Evolutionary conservation across 2,329 filamentous ascomycete genomes (phyloP).

Genomic region (Chaetothyriales sp.): DNA sequence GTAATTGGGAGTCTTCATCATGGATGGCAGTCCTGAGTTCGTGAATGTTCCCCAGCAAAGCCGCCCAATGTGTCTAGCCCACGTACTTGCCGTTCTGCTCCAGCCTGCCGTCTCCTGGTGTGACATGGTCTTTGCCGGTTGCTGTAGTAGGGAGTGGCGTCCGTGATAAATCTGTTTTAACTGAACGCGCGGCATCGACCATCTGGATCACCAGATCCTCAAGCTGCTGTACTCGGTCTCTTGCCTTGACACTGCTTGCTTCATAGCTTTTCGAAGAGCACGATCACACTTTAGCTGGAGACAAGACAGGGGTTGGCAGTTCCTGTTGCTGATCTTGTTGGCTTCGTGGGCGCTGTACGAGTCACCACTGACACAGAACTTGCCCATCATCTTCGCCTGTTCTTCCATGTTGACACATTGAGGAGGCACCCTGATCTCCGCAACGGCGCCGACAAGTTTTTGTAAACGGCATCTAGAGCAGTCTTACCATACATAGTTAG

Average conservation of each 20-base stretch:
- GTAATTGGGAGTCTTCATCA: not conserved
- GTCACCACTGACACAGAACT: conserved; percentile 48
- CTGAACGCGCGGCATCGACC: conserved; percentile 5
- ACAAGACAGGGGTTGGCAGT: conserved; percentile 64
- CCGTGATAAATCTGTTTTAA: too few species aligned
- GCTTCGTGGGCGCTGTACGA: conserved; percentile 63
- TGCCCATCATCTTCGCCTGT: conserved; percentile 3
- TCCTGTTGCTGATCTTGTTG: conserved; percentile 61
- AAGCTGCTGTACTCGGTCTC: conserved; percentile 14
- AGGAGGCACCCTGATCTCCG: too few species aligned
- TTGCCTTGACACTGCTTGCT: conserved; percentile 11
- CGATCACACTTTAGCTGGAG: conserved; percentile 29
- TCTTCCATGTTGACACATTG: too few species aligned
- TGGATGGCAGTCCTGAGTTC: conserved; percentile 13
- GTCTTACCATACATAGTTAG: too few species aligned
- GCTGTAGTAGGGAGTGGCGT: not conserved
- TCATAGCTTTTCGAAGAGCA: conserved; percentile 39
- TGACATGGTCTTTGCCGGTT: not conserved
- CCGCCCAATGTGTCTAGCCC: conserved; percentile 31
- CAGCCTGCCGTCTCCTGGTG: not conserved
- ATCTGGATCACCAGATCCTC: conserved; percentile 17
- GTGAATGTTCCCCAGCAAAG: conserved; percentile 26
- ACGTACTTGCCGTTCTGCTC: conserved; percentile 19
- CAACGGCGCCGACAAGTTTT: too few species aligned
- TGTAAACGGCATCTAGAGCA: too few species aligned